A percentile compares a stretch with the other conserved stretches of the same genome.
These are phyloP conservation scores for Eimeria brunetti DNA, from an alignment of 169 alveolate genomes.

Conservation along the genomic window DNA sequence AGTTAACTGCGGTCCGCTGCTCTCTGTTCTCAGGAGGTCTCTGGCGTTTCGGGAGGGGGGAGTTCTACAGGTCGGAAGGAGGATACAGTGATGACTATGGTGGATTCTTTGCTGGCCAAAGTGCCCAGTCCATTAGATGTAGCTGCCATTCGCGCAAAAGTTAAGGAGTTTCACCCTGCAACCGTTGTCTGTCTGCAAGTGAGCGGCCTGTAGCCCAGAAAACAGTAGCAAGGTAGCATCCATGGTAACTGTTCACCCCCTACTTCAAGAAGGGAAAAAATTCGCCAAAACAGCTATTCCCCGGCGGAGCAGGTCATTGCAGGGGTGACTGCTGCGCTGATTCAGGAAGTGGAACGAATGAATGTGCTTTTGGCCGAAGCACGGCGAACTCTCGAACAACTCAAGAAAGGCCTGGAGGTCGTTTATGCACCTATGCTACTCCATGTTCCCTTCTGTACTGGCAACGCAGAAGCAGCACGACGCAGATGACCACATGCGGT, in stretches of 20 bases:
- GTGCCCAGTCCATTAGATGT: constrained; percentile 90
- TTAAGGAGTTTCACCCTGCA: constrained; percentile 88
- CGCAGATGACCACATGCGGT: background rate
- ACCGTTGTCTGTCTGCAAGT: constrained; percentile 93
- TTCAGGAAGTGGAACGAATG: constrained; percentile 96
- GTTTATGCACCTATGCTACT: background rate
- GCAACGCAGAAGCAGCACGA: background rate
- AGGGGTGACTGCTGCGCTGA: background rate
- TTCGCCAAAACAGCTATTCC: background rate
- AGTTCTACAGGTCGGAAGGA: constrained; percentile 86
- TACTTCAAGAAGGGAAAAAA: background rate
- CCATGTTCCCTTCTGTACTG: background rate
- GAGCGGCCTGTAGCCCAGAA: background rate
- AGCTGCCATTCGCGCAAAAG: constrained; percentile 81
- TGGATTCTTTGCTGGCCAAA: constrained; percentile 88
- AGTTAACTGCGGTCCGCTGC: background rate
- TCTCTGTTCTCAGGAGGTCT: constrained; percentile 59
- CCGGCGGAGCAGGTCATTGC: background rate
- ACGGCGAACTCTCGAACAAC: constrained; percentile 91
- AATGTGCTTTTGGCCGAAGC: constrained; percentile 92
- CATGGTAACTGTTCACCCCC: background rate
- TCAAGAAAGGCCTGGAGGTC: constrained; percentile 92
- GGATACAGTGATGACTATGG: constrained; percentile 89
- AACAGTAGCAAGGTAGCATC: background rate
- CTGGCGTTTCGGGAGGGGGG: constrained; percentile 85